Evolutionary conservation across 1,284 basidiomycete genomes (phyloP), one percentile per base, ranked within the genome.

Genomic region (Chondrostereum purpureum): DNA sequence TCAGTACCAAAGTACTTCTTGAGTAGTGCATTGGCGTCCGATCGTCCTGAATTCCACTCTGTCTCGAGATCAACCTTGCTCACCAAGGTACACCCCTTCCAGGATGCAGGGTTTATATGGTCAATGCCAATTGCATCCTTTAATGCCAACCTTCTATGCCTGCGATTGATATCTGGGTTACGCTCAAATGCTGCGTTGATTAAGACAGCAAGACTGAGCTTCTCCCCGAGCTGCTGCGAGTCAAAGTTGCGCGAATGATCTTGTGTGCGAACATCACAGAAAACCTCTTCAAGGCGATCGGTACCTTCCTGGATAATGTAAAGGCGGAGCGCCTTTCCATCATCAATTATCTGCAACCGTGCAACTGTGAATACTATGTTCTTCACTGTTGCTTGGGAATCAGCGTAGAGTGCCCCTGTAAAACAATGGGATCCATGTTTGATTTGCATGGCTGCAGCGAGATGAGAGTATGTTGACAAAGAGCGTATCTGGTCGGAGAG

Each of bases 161-260:
- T 57, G 2, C 39, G 36, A 36, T 60, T 47, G 16, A 62, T 45
- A 13, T 59, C 54, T 5, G 61, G 61, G 50, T 61, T 35, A 2
- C 52, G 53, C 38, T 56, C 41, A 39, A 56, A 58, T 19, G 55
- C 43, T 12, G 6, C 14, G 17, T 13, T 13, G 18, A 19, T 39
- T 39, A 39, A 39, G 38, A 21, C 17, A n/a, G 19, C 6, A 21
- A 21, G 6, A 8, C 19, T 21, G 14, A 8, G 4, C 22, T 13
- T n/a, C 38, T n/a, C 14, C 13, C 19, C 17, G 4, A 65, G 55
- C 43, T 65, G 60, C 1, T 55, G 35, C 17, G 57, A 49, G 51
- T 63, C 60, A 52, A 62, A 61, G 43, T 66, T 66, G 0, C 50
- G 52, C 2, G 48, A 39, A 50, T 65, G 64, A 50, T 65, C 62